These are phyloP conservation scores for Lachnellula willkommii DNA, from an alignment of 2,329 filamentous ascomycete genomes.

Conservation along the genomic window DNA sequence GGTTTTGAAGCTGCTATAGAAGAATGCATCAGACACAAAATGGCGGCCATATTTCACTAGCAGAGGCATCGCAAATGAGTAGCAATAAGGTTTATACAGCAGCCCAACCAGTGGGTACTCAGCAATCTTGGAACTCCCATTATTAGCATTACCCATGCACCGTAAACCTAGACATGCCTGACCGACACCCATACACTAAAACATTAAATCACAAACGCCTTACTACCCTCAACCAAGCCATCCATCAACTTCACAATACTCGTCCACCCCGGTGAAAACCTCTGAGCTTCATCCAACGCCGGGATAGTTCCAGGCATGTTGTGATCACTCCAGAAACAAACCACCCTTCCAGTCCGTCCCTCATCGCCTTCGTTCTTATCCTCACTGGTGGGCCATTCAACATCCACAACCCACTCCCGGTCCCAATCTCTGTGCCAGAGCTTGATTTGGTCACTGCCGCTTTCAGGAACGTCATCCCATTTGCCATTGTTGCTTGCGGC, in stretches of 20 bases:
- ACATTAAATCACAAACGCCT: conserved; percentile 43
- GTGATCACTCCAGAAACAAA: conserved; percentile 84
- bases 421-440: conserved; percentile 82
- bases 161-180: background rate
- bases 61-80: too few relatives aligned
- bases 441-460: conserved; percentile 62
- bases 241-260: conserved; percentile 69
- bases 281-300: conserved; percentile 72
- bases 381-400: conserved; percentile 50
- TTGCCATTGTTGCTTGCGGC: conserved; percentile 55
- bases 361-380: conserved; percentile 31
- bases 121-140: background rate
- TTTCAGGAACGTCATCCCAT: conserved; percentile 54
- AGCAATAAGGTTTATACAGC: too few relatives aligned
- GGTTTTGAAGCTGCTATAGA: too few relatives aligned
- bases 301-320: conserved; percentile 70
- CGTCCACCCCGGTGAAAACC: conserved; percentile 76
- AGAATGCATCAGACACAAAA: too few relatives aligned
- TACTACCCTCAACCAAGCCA: conserved; percentile 76
- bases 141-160: background rate
- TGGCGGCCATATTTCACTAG: too few relatives aligned
- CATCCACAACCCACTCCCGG: conserved; percentile 64
- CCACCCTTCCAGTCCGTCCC: conserved; percentile 57
- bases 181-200: background rate
- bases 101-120: too few relatives aligned